Evolutionary conservation across 306 rosid genomes (phyloP).

Genomic region (Mimosa pudica): DNA sequence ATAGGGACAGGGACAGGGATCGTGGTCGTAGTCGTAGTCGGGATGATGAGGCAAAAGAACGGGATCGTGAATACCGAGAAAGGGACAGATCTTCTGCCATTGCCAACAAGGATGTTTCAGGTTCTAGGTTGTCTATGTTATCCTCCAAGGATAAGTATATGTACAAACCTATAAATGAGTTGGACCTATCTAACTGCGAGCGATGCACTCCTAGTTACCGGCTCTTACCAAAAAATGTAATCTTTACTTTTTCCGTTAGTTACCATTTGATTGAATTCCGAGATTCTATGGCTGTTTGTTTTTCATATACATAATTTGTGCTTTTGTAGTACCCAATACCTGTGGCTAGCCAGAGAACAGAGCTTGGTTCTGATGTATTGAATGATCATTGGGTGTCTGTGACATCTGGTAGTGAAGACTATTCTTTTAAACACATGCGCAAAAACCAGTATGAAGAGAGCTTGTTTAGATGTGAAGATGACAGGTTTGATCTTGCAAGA

Average conservation of each 20-base stretch:
- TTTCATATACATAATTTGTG: constrained; percentile 26
- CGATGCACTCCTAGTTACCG: constrained; percentile 96
- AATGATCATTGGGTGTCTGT: constrained; percentile 99
- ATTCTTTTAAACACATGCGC: constrained; percentile 99
- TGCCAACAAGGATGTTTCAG: constrained; percentile 67
- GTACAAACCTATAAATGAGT: constrained; percentile 89
- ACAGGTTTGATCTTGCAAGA: constrained; percentile 64
- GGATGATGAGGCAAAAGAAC: constrained; percentile 74
- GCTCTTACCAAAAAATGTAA: constrained; percentile 87
- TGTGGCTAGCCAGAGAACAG: constrained; percentile 79
- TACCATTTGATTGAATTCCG: constrained; percentile 17
- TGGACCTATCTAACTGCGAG: constrained; percentile 95
- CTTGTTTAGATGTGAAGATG: constrained; percentile 97
- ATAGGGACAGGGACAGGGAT: constrained; percentile 66
- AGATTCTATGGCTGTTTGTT: constrained; percentile 31
- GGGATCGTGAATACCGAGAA: constrained; percentile 81
- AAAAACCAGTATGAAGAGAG: constrained; percentile 99
- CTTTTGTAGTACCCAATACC: constrained; percentile 79
- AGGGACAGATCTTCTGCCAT: constrained; percentile 57
- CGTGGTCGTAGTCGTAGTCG: constrained; percentile 62
- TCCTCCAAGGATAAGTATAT: constrained; percentile 85
- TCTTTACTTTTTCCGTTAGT: not conserved
- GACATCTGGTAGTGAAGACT: constrained; percentile 98
- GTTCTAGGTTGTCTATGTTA: constrained; percentile 66
- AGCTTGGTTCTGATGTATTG: constrained; percentile 76